Base-by-base conservation (phyloP, 106 monocot genomes). In the Dendrobium officinale region DNA sequence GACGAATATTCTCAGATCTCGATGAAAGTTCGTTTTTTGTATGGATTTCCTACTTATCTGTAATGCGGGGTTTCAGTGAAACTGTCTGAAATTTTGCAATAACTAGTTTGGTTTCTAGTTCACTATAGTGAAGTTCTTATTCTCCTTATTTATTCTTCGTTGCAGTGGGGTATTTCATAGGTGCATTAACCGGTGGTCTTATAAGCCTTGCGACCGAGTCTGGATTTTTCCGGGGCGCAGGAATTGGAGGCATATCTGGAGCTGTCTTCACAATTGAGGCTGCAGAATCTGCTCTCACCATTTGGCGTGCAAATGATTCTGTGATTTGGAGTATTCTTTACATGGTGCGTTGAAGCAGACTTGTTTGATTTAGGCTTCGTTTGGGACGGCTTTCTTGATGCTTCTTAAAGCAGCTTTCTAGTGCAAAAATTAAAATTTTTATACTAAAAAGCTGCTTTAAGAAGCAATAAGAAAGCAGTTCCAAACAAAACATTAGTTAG, bases 201-300 rank as follows among this genome's bases (percentile, higher is more conserved):
- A 84, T 86, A 24, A 86, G 86, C n/a, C 81, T 86, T 1, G 83
- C 86, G 4, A 86, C 83, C 5, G 89, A 89, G 83, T 86, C 59
- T 64, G 89, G 89, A 9, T 31, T 89, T 1, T 64, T 89, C 33
- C 78, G 83, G 5, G 89, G 89, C 0, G 83, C 86, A 26, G 89
- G 86, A 44, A 89, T 89, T 27, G 89, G 89, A 61, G 83, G 86
- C 31, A 83, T 89, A 47, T 89, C 84, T 40, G 89, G 89, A 55
- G 89, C 86, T 59, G 81, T 89, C 59, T 86, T 89, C 80, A 86
- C 86, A 9, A 84, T 89, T 41, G 89, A 89, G 22, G 86, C 75
- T 45, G 84, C 81, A 0, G 89, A 89, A 47, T 89, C 89, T 1
- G 86, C 84, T 49, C 49, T 85, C 64, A 79, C 68, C 24, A 42